Evolutionary conservation across 768 basidiomycete species (phyloP), one percentile per base, ranked within the genome.

Genomic region (Scleroderma citrinum): DNA sequence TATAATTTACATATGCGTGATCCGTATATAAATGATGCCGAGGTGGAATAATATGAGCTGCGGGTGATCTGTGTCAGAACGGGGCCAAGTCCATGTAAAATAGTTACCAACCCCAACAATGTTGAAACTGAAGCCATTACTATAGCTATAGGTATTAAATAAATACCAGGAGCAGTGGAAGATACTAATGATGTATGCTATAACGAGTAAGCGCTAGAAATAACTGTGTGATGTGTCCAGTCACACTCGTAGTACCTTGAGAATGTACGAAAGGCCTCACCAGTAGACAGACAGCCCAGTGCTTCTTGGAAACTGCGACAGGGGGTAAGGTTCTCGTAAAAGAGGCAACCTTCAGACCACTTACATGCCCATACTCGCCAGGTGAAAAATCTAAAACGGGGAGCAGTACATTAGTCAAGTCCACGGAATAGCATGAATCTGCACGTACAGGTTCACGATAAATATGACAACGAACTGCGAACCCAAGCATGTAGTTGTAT

Each of bases 351-450:
- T 32, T 19, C 17, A 3, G 29, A 26, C 34, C 36, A 31, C 48
- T 49, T 31, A 53, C 51, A 21, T 35, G n/a, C 31, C 43, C 42
- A 40, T 20, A 44, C 29, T 13, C 51, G 51, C 51, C 48, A 53
- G 10, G 42, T 45, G 32, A 49, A 53, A n/a, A 13, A 49, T 23
- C 51, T 53, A 30, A 13, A 20, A 29, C 26, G 26, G 8, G 8
- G 26, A 29, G 26, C 26, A 29, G 8, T 4, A 4, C 8, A 8
- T 29, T 8, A 29, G 26, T n/a, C 5, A 29, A 29, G 26, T 29
- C 26, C 8, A 29, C 8, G 26, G 5, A 29, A 29, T 29, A 8
- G 26, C 4, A 29, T 29, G 26, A 29, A 29, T 5, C 5, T 29
- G 26, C 5, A 8, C 26, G 5, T 17, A 46, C 45, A 35, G 35